Evolutionary conservation across 495 filamentous ascomycete genomes (phyloP).

Genomic region (Penicillium nucicola): DNA sequence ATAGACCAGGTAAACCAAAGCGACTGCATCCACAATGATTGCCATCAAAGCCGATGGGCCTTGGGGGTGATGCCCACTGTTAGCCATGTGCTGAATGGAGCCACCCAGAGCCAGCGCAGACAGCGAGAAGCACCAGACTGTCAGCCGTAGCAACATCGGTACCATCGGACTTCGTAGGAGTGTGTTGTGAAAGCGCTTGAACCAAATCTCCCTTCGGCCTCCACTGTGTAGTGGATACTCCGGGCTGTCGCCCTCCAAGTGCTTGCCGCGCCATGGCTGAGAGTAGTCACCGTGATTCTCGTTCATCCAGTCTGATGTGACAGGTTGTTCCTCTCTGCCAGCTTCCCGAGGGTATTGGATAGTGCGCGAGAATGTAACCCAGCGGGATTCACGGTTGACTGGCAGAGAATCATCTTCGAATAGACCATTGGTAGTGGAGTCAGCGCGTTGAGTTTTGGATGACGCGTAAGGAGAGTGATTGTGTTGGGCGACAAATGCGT

Average conservation of each 20-base stretch:
- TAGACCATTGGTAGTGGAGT: conserved; percentile 1
- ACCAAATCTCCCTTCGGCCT: conserved; percentile 49
- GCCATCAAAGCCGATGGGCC: conserved; percentile 83
- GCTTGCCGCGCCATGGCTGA: conserved; percentile 53
- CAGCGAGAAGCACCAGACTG: conserved; percentile 77
- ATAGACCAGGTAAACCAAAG: conserved; percentile 84
- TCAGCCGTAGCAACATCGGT: conserved; percentile 77
- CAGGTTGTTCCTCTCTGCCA: conserved; percentile 45
- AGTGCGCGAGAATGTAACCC: conserved; percentile 56
- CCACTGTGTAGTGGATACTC: conserved; percentile 46
- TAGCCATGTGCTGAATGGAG: conserved; percentile 65
- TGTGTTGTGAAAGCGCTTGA: conserved; percentile 52
- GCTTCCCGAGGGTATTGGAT: conserved; percentile 51
- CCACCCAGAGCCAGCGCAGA: conserved; percentile 77
- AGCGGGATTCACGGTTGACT: conserved; percentile 50
- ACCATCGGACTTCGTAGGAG: conserved; percentile 79
- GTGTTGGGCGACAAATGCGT: conserved; percentile 56
- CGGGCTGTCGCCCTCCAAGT: conserved; percentile 33
- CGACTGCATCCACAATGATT: conserved; percentile 83
- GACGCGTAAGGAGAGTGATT: conserved; percentile 50
- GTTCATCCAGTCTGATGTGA: conserved; percentile 58
- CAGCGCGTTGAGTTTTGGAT: conserved; percentile 18
- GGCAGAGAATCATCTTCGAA: conserved; percentile 5
- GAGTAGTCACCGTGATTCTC: conserved; percentile 54
- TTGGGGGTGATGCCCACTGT: conserved; percentile 43